Evolutionary conservation across 225 moss, liverwort and hornwort species (phyloP), one percentile per base, ranked within the genome.

Genomic region (Marchantia polymorpha): DNA sequence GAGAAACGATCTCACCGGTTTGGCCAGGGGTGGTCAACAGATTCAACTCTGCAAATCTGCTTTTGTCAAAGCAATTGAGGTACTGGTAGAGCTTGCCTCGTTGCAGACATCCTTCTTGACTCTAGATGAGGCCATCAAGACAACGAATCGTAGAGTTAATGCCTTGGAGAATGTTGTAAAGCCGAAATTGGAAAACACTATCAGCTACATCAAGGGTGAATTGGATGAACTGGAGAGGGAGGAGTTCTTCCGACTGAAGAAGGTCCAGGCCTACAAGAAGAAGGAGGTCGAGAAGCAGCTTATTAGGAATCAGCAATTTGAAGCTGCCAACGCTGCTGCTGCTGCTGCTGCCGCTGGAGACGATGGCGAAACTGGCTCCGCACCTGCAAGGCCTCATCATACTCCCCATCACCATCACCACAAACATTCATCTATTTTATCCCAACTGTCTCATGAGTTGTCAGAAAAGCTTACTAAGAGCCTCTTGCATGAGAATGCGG

Each of bases 141-240:
- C 88, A 8, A 94, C 92, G 29, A 92, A 92, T 59, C 89, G 91
- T 3, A 89, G 90, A 72, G 89, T 92, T 30, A 92, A 96, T 80
- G 92, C 94, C 29, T 69, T 94, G 73, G 94, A 94, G 85, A 96
- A 92, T 74, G 92, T 94, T 1, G 89, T 96, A 66, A 91, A 91
- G 78, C 91, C 94, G 30, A 90, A 81, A 83, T 56, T 96, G 30
- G 92, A 94, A 75, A 96, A 96, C 54, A 96, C 94, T 7, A 88
- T 96, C 48, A 81, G 78, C 7, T 94, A 92, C 81, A 92, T 96
- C 73, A 90, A 89, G 75, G 89, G 83, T 31, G 94, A 96, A 79
- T 88, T 96, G 64, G 91, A 94, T 84, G 96, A 96, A 79, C 81
- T 96, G 29, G 94, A 96, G 75, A 90, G 96, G 86, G 92, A 96